A percentile compares a stretch with the other conserved stretches of the same genome.
Conservation (phyloP, 208 protist species). For the Crithidia expoeki region DNA sequence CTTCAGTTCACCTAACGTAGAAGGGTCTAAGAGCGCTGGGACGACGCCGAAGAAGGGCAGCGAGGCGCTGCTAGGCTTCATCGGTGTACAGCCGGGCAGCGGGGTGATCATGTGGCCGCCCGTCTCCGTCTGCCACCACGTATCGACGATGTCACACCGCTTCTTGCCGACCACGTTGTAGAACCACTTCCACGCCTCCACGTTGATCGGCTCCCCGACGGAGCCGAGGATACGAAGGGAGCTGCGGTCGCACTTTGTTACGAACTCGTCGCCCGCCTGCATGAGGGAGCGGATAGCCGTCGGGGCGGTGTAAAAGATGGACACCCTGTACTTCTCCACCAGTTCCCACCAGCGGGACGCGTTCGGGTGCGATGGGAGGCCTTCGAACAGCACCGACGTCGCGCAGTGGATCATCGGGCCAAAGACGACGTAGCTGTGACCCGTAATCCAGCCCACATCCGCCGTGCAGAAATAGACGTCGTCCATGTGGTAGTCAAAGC, state of each 20-base stretch:
- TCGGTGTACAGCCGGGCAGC: conserved; percentile 93
- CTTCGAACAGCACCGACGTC: conserved; percentile 96
- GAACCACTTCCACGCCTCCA: conserved; percentile 95
- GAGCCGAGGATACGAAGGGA: conserved; percentile 94
- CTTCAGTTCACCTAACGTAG: conserved; percentile 45
- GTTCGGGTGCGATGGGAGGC: conserved; percentile 92
- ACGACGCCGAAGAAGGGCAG: conserved; percentile 97
- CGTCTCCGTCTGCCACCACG: conserved; percentile 99
- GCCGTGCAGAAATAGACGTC: conserved; percentile 97
- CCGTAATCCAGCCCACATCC: conserved; percentile 96
- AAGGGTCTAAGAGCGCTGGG: conserved; percentile 88
- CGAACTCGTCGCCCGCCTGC: conserved; percentile 77
- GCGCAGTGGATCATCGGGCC: conserved; percentile 97
- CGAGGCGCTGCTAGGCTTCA: conserved; percentile 95
- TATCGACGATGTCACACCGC: conserved; percentile 95
- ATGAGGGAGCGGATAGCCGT: conserved; percentile 92
- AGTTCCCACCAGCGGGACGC: conserved; percentile 93
- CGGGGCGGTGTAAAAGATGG: conserved; percentile 97
- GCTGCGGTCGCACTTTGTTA: conserved; percentile 73
- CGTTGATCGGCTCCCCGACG: conserved; percentile 98
- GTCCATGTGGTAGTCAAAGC: conserved; percentile 95
- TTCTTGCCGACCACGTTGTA: conserved; percentile 90
- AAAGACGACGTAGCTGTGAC: conserved; percentile 98
- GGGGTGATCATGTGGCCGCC: conserved; percentile 96
- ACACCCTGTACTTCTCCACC: conserved; percentile 94